Conservation (phyloP, 768 basidiomycete species). For the Floccularia luteovirens region DNA sequence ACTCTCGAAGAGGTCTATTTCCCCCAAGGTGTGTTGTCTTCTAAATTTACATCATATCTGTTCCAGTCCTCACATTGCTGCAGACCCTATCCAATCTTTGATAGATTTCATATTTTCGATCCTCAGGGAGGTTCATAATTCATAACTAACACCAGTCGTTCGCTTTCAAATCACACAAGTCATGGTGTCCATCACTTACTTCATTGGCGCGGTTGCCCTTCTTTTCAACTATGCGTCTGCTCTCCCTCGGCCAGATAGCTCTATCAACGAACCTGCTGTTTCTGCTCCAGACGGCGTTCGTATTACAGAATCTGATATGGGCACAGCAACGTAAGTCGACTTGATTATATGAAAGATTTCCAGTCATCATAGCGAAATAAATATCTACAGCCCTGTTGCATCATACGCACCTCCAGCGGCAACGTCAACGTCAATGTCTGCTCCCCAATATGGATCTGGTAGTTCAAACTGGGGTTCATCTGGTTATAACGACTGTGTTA, state of each 20-base stretch:
- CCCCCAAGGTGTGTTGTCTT: conserved; percentile 45
- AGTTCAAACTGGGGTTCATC: conserved; percentile 46
- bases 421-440: too few relatives aligned
- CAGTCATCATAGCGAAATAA: conserved; percentile 5
- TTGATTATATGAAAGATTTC: conserved; percentile 3
- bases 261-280: conserved; percentile 29
- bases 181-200: conserved; percentile 55
- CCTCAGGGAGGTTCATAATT: conserved; percentile 56
- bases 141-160: conserved; percentile 39
- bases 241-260: conserved; percentile 34
- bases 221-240: conserved; percentile 45
- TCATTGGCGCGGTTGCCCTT: conserved; percentile 47
- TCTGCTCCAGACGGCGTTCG: conserved; percentile 40
- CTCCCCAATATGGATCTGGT: conserved; percentile 58
- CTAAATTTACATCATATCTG: not conserved
- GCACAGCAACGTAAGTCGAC: conserved; percentile 24
- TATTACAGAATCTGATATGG: conserved; percentile 31
- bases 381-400: conserved; percentile 16
- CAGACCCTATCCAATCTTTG: too few relatives aligned
- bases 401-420: too few relatives aligned
- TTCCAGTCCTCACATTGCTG: conserved; percentile 3
- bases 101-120: conserved; percentile 49
- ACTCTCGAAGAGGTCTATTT: conserved; percentile 51
- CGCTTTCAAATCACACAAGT: conserved; percentile 28
- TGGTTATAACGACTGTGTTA: conserved; percentile 62